Percentiles rank a stretch among this genome's conserved stretches.
phyloP scores from a whole-genome alignment of 2,329 filamentous ascomycete species.

The Diaporthe helianthi region DNA sequence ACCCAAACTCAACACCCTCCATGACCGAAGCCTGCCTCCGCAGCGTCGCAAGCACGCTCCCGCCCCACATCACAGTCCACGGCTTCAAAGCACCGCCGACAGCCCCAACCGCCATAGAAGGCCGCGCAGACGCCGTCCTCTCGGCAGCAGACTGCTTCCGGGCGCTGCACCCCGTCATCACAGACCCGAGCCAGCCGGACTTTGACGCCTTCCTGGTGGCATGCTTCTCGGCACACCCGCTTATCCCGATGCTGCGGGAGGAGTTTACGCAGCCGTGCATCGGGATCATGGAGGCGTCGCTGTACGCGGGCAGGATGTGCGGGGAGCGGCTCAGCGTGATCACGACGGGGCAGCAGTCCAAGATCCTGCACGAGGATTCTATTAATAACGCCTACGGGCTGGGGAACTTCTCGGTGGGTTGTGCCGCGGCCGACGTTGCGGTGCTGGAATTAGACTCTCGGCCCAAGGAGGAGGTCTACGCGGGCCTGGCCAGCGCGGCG shows the following conservation, averaged over 20 bases:
- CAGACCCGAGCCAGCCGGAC: constrained; percentile 30
- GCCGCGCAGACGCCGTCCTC: constrained; percentile 56
- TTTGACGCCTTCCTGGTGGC: constrained; percentile 57
- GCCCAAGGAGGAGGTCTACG: constrained; percentile 47
- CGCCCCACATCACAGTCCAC: constrained; percentile 53
- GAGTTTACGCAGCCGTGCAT: constrained; percentile 52
- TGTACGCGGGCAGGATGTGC: constrained; percentile 57
- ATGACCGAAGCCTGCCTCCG: constrained; percentile 63
- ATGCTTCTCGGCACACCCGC: constrained; percentile 56
- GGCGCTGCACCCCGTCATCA: constrained; percentile 51
- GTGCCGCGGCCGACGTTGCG: constrained; percentile 47
- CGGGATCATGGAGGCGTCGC: constrained; percentile 58
- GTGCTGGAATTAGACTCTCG: constrained; percentile 53
- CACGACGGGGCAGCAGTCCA: constrained; percentile 48
- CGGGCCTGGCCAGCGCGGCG: constrained; percentile 48
- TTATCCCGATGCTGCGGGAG: constrained; percentile 54
- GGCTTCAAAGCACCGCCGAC: constrained; percentile 58
- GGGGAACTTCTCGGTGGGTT: constrained; percentile 49
- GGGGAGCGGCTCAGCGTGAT: constrained; percentile 54
- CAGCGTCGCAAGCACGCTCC: constrained; percentile 50
- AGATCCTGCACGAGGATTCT: constrained; percentile 49
- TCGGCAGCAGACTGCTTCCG: constrained; percentile 56
- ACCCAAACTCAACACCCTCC: constrained; percentile 64
- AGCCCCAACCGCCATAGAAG: constrained; percentile 58
- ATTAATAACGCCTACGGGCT: constrained; percentile 51